These are phyloP conservation scores for Chaetoceros tenuissimus DNA, from an alignment of 108 stramenopile genomes.

Conservation along the genomic window DNA sequence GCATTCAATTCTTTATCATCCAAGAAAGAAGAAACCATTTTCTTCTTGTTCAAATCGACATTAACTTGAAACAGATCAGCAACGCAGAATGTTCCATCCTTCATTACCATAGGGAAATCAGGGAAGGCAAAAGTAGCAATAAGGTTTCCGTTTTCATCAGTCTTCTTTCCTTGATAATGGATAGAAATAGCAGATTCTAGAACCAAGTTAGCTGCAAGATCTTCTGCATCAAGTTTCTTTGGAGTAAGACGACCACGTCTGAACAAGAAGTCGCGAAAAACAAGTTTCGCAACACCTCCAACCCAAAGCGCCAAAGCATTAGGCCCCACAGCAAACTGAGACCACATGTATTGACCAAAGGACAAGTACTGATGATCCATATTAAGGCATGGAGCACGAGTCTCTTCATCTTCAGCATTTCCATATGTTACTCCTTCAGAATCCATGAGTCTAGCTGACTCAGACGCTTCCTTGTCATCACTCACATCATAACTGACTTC, in stretches of 20 bases:
- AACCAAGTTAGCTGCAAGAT: slow-evolving; percentile 12
- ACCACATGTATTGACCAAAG: slow-evolving; percentile 27
- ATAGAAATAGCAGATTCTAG: slow-evolving; percentile 20
- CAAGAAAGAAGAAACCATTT: slow-evolving; percentile 16
- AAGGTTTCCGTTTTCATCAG: background rate
- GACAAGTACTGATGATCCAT: slow-evolving; percentile 8
- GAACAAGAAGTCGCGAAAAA: too few relatives aligned
- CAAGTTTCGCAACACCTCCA: slow-evolving; percentile 9
- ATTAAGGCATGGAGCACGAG: too few relatives aligned
- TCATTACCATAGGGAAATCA: slow-evolving; percentile 19
- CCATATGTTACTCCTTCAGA: too few relatives aligned
- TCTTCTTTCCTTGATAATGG: slow-evolving; percentile 17
- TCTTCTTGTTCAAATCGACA: too few relatives aligned
- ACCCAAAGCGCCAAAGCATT: slow-evolving; percentile 11
- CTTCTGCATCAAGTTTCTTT: too few relatives aligned
- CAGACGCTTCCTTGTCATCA: too few relatives aligned
- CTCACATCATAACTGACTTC: too few relatives aligned
- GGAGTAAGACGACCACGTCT: too few relatives aligned
- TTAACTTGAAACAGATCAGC: too few relatives aligned
- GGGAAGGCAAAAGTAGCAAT: slow-evolving; percentile 22
- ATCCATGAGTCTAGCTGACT: too few relatives aligned
- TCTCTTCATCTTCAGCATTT: too few relatives aligned
- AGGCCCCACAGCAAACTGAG: slow-evolving; percentile 20
- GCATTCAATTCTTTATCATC: too few relatives aligned
- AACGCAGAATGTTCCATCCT: slow-evolving; percentile 5